Base-by-base conservation (phyloP, 768 basidiomycete genomes). In the Suillus spraguei region DNA sequence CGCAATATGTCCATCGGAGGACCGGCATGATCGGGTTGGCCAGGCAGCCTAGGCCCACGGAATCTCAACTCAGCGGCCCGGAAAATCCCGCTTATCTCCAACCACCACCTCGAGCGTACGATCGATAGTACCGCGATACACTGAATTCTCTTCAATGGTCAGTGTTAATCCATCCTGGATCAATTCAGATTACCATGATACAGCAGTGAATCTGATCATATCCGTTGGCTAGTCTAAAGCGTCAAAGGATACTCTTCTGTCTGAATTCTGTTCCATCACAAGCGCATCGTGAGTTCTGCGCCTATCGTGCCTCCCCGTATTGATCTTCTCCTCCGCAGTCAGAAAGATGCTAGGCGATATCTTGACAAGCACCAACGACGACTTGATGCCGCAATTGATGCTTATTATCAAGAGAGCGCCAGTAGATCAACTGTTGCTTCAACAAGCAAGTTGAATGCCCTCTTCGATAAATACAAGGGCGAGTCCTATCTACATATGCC, bases 391-490 rank as follows among this genome's bases (percentile, higher is more conserved):
- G 91, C 91, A 28, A 77, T 92, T 52, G 89, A 93, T 72, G 86
- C 89, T 1, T 94, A 81, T 72, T 91, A 84, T 76, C 85, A 83
- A 67, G 84, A 90, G 60, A 50, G 61, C 22, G 62, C 60, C 1
- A 33, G 10, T 14, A 64, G 70, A 22, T 60, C 65, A 20, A 36
- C 64, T 1, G 69, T 72, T 9, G 80, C 82, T 8, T 86, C 85
- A 9, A 81, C 82, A 14, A 82, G 80, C 76, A 89, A 84, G 67
- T 73, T 92, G 33, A 79, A 74, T 32, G 66, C 77, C 5, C 71
- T 92, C 5, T 93, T 92, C 69, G 85, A 89, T 46, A 79, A 77
- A 59, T 93, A 92, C 73, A 88, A 87, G 78, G 90, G 90, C 87
- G 58, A 44, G 41, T 3, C 44, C 49, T 71, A 64, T 59, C 22